These are phyloP conservation scores for Hordeum pubiflorum DNA, from an alignment of 202 grass and related monocot species.

Conservation along the genomic window DNA sequence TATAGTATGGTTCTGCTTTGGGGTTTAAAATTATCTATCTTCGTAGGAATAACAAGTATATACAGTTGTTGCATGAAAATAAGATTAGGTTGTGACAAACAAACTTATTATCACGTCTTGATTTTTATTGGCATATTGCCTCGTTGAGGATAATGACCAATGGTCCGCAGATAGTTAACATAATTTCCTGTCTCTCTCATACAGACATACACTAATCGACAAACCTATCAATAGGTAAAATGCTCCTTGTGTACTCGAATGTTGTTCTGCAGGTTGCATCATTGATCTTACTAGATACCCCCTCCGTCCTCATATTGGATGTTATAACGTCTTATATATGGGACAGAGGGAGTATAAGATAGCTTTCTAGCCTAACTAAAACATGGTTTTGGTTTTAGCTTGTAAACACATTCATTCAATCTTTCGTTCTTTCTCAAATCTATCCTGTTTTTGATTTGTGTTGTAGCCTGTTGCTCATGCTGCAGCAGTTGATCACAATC, in stretches of 20 bases:
- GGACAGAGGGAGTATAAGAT: background rate
- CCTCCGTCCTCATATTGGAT: too few relatives aligned
- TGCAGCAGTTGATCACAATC: conserved; percentile 87
- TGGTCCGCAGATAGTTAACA: background rate
- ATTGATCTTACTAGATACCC: background rate
- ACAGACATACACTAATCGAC: background rate
- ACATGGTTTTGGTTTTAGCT: background rate
- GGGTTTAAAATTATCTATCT: background rate
- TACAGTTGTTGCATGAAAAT: conserved; percentile 5
- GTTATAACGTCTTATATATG: too few relatives aligned
- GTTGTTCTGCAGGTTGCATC: conserved; percentile 15
- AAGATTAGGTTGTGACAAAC: background rate
- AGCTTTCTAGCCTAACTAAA: conserved; percentile 1
- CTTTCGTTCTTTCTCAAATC: conserved; percentile 13
- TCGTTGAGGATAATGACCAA: background rate
- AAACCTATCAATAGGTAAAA: conserved; percentile 1
- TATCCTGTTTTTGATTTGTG: conserved; percentile 10
- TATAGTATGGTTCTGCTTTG: background rate
- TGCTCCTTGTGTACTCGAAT: background rate
- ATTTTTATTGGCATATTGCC: background rate
- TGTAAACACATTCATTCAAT: background rate
- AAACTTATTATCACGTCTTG: background rate
- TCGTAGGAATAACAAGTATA: background rate
- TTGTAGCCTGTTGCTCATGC: conserved; percentile 78
- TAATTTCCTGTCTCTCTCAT: background rate